These are phyloP conservation scores for Clavispora phyllophila DNA, from an alignment of 805 yeast genomes.

Conservation along the genomic window DNA sequence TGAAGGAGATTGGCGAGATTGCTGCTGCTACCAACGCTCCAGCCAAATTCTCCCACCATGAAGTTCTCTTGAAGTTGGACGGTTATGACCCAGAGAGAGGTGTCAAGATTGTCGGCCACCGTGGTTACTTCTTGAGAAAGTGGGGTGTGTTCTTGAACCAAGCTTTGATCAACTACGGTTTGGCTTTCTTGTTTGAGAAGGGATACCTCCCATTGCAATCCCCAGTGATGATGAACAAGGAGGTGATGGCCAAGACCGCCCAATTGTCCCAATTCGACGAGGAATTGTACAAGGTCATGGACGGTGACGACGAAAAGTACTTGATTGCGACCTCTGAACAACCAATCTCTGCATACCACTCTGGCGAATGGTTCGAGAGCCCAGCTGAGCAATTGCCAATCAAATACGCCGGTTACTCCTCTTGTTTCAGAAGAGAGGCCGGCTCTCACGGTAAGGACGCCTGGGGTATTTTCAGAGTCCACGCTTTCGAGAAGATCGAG, in stretches of 20 bases:
- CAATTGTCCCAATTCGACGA: constrained; percentile 97
- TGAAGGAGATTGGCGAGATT: constrained; percentile 50
- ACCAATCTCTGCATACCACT: constrained; percentile 96
- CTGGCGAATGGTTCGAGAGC: constrained; percentile 96
- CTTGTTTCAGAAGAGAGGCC: constrained; percentile 99
- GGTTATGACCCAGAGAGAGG: constrained; percentile 99
- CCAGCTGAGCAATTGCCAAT: constrained; percentile 96
- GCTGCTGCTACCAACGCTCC: constrained; percentile 76
- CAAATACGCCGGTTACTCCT: constrained; percentile 95
- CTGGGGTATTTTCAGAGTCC: constrained; percentile 99
- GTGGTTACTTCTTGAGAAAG: constrained; percentile 94
- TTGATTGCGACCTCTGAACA: constrained; percentile 98
- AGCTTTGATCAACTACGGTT: constrained; percentile 95
- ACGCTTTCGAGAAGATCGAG: constrained; percentile 96
- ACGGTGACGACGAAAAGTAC: constrained; percentile 97
- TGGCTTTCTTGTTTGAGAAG: constrained; percentile 70
- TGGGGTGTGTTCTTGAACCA: constrained; percentile 97
- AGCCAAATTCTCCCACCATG: constrained; percentile 89
- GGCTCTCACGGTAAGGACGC: constrained; percentile 99
- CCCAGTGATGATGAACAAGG: constrained; percentile 99
- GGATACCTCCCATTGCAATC: constrained; percentile 92
- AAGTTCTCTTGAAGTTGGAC: constrained; percentile 86
- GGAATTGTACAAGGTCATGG: constrained; percentile 93
- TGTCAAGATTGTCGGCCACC: constrained; percentile 94
- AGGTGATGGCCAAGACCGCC: constrained; percentile 98